These are phyloP conservation scores for Eleusine coracana DNA, from an alignment of 176 grass and related monocot genomes.

Conservation along the genomic window DNA sequence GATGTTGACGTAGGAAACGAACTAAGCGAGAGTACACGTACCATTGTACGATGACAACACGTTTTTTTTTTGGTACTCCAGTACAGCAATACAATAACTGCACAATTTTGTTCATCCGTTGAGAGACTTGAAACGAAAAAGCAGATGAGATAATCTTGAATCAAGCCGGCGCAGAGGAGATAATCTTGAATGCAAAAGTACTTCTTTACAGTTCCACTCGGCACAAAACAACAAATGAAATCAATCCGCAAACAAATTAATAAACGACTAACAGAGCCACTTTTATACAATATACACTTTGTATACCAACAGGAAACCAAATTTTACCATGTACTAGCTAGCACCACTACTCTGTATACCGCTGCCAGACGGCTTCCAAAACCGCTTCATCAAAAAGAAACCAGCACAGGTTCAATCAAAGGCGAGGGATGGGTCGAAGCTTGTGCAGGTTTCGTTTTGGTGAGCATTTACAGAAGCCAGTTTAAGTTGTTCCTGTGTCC, in stretches of 20 bases:
- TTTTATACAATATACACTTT: slow-evolving; percentile 21
- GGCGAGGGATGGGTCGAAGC: no score
- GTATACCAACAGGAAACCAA: neutral
- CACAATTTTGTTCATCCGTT: neutral
- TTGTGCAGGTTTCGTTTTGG: slow-evolving; percentile 8
- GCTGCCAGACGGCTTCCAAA: neutral
- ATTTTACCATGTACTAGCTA: neutral
- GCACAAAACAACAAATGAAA: neutral
- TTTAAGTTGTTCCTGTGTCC: neutral
- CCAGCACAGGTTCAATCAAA: no score
- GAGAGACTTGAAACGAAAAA: no score
- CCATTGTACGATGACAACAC: neutral
- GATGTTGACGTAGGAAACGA: neutral
- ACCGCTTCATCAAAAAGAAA: slow-evolving; percentile 8
- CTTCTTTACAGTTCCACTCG: slow-evolving; percentile 23
- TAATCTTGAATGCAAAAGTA: neutral
- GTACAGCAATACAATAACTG: neutral
- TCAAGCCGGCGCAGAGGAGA: neutral
- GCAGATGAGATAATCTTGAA: neutral
- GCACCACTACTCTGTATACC: neutral
- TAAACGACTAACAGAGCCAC: neutral
- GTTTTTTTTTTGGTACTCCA: neutral
- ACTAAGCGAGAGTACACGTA: neutral
- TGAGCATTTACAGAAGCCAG: neutral
- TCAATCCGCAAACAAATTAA: neutral